A percentile compares a stretch with the other conserved stretches of the same genome.
These are phyloP conservation scores for Phytophthora constricta DNA, from an alignment of 352 stramenopile genomes.

Conservation along the genomic window DNA sequence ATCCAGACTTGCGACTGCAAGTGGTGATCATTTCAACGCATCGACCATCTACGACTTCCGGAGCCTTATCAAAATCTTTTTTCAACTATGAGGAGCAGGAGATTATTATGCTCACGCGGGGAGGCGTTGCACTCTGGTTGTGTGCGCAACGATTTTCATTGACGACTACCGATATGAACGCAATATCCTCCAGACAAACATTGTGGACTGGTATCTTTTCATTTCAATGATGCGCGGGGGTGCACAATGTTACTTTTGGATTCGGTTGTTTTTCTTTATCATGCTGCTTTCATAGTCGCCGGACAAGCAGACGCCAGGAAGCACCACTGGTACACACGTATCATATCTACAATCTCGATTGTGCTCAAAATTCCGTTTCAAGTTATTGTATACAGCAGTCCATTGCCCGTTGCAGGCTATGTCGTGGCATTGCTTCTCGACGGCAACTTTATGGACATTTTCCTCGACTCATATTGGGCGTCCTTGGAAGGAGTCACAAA, in stretches of 20 bases:
- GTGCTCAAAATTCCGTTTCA: constrained; percentile 54
- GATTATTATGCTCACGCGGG: constrained; percentile 37
- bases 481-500: constrained; percentile 24
- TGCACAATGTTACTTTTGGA: no score
- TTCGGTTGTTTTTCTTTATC: no score
- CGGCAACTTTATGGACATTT: constrained; percentile 45
- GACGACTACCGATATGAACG: constrained; percentile 67
- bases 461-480: constrained; percentile 47
- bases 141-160: constrained; percentile 45
- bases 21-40: constrained; percentile 31
- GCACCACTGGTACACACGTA: not conserved
- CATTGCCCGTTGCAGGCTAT: constrained; percentile 49
- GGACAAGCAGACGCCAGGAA: not conserved
- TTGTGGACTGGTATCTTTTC: constrained; percentile 49
- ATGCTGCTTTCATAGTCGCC: constrained; percentile 23
- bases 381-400: constrained; percentile 57
- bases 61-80: constrained; percentile 2
- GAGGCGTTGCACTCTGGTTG: constrained; percentile 14
- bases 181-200: constrained; percentile 38
- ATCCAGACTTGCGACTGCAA: constrained; percentile 39
- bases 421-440: constrained; percentile 48
- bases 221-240: no score
- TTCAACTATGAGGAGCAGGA: constrained; percentile 29
- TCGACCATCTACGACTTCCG: constrained; percentile 8
- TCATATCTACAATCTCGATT: constrained; percentile 9